Base-by-base conservation (phyloP, 2,329 filamentous ascomycete genomes). In the Fusarium pseudoanthophilum region DNA sequence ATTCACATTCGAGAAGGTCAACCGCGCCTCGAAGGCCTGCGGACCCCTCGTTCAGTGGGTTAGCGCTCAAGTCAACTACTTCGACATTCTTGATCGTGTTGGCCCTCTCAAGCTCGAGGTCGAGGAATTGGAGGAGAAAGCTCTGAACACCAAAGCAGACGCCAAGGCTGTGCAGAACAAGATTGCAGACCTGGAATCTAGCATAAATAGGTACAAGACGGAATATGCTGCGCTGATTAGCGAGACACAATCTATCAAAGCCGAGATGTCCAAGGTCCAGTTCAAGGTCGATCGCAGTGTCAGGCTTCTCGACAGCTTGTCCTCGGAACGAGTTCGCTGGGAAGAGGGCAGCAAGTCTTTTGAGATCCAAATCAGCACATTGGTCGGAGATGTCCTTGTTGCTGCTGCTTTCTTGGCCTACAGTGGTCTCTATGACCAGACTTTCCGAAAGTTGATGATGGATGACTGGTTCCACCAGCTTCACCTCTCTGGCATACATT, bases 201-300 rank as follows among this genome's bases (percentile, higher is more conserved):
- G 95, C 82, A 99, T 99, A 81, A 93, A 92, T 40, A 95, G 91
- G 2, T 98, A 98, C 89, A 98, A 98, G 88, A 92, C 90, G 2
- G 96, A 99, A 84, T 99, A 99, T 79, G 95, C 95, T 51, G 92
- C 94, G 11, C 89, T 99, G 70, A 98, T 99, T 81, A 97, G 95
- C 82, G 95, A 99, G 85, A 98, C 95, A 1, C 93, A 98, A 82
- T 93, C 95, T 9, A 98, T 99, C 89, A 98, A 98, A 86, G 87
- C 92, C 0, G 96, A 99, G 84, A 98, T 99, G 96, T 91, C 91
- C 69, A 92, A 94, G 69, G 96, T 99, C 13, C 93, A 99, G 83
- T 97, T 95, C 87, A 99, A 99, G 88, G 96, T 99, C 63, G 94
- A 98, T 81, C 92, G 96, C 80, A 98, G 95, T 85, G 94, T 98